phyloP scores from a whole-genome alignment of 345 rosid species.

The Melastoma malabathricum region DNA sequence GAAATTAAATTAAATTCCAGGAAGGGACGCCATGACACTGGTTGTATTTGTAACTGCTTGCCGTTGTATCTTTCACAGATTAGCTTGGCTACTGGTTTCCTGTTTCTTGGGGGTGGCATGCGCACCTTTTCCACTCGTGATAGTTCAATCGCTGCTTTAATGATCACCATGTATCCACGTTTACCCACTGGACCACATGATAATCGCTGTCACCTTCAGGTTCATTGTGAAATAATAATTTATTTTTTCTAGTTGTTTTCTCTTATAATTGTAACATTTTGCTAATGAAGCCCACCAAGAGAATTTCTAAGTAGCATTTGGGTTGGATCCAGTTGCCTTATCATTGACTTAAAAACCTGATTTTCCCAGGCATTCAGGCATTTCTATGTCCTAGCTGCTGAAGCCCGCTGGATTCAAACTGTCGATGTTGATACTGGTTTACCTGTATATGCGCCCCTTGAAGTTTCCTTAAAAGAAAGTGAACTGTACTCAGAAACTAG shows the following conservation, averaged over 20 bases:
- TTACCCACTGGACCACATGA: constrained; percentile 96
- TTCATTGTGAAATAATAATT: constrained; percentile 3
- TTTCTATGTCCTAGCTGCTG: constrained; percentile 86
- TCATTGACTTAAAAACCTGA: neutral
- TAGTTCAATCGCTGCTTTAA: constrained; percentile 72
- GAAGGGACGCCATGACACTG: neutral
- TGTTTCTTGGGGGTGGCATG: constrained; percentile 96
- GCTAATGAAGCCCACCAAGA: no score
- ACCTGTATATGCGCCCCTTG: constrained; percentile 89
- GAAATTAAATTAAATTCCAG: no score
- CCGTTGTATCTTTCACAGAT: constrained; percentile 32
- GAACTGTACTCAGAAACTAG: constrained; percentile 82
- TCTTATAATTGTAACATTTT: no score
- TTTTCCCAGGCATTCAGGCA: constrained; percentile 87
- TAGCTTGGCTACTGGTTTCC: constrained; percentile 84
- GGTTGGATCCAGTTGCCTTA: neutral
- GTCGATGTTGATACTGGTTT: constrained; percentile 92
- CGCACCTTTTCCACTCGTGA: constrained; percentile 80
- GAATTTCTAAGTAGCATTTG: no score
- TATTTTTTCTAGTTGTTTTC: no score
- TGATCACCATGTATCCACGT: constrained; percentile 82
- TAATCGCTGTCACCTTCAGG: constrained; percentile 99
- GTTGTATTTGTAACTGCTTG: neutral
- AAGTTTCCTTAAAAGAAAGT: constrained; percentile 66
- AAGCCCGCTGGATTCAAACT: constrained; percentile 95